These are phyloP conservation scores for Hypomontagnella monticulosa DNA, from an alignment of 495 filamentous ascomycete genomes.

Conservation along the genomic window DNA sequence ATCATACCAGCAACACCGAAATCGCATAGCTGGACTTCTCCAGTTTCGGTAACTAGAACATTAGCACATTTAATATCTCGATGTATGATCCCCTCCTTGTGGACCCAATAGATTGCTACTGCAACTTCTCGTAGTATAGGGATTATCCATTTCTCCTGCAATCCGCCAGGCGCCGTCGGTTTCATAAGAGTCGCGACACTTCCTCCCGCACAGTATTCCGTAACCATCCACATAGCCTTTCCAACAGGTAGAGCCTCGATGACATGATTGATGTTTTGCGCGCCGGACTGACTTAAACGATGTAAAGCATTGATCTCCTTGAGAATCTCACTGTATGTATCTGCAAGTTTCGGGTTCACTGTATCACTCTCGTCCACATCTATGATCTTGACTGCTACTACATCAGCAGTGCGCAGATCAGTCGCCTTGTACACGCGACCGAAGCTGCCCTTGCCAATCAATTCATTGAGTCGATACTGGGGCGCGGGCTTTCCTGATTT, in stretches of 20 bases:
- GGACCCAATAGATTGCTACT: slow-evolving; percentile 83
- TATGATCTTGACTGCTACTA: slow-evolving; percentile 95
- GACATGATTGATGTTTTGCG: slow-evolving; percentile 89
- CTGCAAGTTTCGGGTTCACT: slow-evolving; percentile 74
- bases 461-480: slow-evolving; percentile 80
- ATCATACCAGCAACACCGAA: slow-evolving; percentile 93
- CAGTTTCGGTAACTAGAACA: slow-evolving; percentile 87
- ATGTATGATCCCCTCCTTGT: slow-evolving; percentile 93
- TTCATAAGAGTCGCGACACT: slow-evolving; percentile 87
- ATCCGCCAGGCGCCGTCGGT: slow-evolving; percentile 71
- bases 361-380: slow-evolving; percentile 91
- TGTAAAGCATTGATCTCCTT: slow-evolving; percentile 90
- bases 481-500: slow-evolving; percentile 60
- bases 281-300: slow-evolving; percentile 81
- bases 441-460: slow-evolving; percentile 96
- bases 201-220: slow-evolving; percentile 93
- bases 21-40: slow-evolving; percentile 89
- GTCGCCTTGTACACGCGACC: slow-evolving; percentile 90
- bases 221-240: slow-evolving; percentile 92
- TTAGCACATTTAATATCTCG: slow-evolving; percentile 97
- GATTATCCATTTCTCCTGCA: slow-evolving; percentile 91
- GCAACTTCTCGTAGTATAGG: slow-evolving; percentile 89
- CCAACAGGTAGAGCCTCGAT: slow-evolving; percentile 88
- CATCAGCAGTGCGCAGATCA: slow-evolving; percentile 63
- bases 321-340: slow-evolving; percentile 84